Conservation (phyloP, 495 filamentous ascomycete genomes). For the Sabuloglossum arenarium region DNA sequence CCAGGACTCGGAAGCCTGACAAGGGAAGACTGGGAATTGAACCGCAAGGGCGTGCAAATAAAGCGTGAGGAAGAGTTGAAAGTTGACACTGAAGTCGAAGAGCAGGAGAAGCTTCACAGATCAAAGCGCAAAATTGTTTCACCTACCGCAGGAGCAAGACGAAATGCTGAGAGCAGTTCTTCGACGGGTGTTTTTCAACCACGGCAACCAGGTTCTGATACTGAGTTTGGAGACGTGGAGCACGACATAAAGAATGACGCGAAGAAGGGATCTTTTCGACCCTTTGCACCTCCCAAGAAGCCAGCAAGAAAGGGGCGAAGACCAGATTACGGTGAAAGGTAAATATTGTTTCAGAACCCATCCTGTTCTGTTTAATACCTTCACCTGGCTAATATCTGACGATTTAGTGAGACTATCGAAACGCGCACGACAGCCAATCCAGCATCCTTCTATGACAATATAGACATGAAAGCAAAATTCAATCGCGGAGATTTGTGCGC, state of each 20-base stretch:
- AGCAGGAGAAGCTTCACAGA: not conserved
- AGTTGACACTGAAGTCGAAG: not conserved
- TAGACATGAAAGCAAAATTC: slow-evolving; percentile 4
- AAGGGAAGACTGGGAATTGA: not conserved
- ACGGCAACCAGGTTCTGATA: not conserved
- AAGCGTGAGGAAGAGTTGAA: not conserved
- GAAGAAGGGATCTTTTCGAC: not conserved
- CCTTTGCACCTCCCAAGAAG: slow-evolving; percentile 7
- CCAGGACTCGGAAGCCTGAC: not conserved
- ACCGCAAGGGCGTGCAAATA: not conserved
- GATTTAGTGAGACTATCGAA: not conserved
- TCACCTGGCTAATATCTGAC: not conserved
- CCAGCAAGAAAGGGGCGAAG: not conserved
- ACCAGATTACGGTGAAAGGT: not conserved
- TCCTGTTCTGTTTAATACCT: not conserved
- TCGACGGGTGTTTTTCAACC: not conserved
- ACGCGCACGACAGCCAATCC: slow-evolving; percentile 24
- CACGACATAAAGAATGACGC: not conserved
- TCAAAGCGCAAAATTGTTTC: not conserved
- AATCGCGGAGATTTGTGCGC: slow-evolving; percentile 1
- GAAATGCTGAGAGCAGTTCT: not conserved
- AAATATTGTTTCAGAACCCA: too few relatives aligned
- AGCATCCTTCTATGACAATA: slow-evolving; percentile 28
- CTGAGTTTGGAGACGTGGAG: not conserved
- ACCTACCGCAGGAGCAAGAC: not conserved